These are phyloP conservation scores for Kodamaea laetipori DNA, from an alignment of 805 yeast species.

Conservation along the genomic window DNA sequence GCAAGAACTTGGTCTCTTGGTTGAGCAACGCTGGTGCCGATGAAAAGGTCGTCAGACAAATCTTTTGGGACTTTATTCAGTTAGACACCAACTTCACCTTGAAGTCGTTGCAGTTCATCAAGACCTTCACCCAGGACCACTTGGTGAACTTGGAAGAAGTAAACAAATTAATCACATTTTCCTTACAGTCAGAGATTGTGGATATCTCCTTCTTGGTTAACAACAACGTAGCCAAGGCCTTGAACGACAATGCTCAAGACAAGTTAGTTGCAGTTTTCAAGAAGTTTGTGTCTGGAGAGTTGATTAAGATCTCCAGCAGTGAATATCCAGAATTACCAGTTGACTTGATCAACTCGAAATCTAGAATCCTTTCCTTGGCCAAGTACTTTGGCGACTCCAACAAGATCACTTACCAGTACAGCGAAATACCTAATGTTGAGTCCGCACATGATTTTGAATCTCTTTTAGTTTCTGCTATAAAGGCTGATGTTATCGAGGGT, in stretches of 20 bases:
- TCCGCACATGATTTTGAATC: slow-evolving; percentile 39
- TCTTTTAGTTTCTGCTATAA: slow-evolving; percentile 43
- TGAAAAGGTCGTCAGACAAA: slow-evolving; percentile 29
- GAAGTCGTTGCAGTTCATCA: slow-evolving; percentile 37
- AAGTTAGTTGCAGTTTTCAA: slow-evolving; percentile 32
- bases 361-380: slow-evolving; percentile 43
- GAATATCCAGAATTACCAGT: slow-evolving; percentile 22
- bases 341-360: slow-evolving; percentile 32
- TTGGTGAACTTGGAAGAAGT: slow-evolving; percentile 27
- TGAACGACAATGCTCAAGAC: slow-evolving; percentile 29
- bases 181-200: slow-evolving; percentile 38
- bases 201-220: slow-evolving; percentile 46
- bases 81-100: slow-evolving; percentile 36
- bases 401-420: slow-evolving; percentile 34
- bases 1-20: slow-evolving; percentile 40
- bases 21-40: slow-evolving; percentile 33
- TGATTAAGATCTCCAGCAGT: slow-evolving; percentile 24
- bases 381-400: slow-evolving; percentile 34
- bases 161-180: slow-evolving; percentile 35
- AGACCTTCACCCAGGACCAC: slow-evolving; percentile 34
- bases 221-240: slow-evolving; percentile 39
- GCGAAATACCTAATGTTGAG: slow-evolving; percentile 36
- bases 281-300: slow-evolving; percentile 39
- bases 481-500: slow-evolving; percentile 47
- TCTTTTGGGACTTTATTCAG: slow-evolving; percentile 41